Percentiles rank a stretch among this genome's conserved stretches.
phyloP scores from a whole-genome alignment of 768 basidiomycete species.

The Podaxis sp. region DNA sequence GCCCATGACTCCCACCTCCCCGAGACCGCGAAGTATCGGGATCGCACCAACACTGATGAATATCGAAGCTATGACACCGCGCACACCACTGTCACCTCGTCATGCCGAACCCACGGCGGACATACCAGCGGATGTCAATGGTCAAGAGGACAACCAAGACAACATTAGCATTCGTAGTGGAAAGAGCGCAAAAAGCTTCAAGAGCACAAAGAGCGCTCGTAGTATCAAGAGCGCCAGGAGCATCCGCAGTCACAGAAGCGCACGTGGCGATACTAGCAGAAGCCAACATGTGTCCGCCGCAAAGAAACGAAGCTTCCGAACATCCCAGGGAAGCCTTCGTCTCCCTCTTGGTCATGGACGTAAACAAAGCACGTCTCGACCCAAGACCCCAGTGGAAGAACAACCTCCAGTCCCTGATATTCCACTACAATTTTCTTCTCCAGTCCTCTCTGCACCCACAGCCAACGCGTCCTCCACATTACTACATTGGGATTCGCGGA shows the following conservation, averaged over 20 bases:
- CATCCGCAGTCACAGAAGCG: conserved; percentile 31
- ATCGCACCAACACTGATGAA: conserved; percentile 19
- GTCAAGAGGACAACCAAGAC: conserved; percentile 12
- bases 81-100: conserved; percentile 21
- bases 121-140: conserved; percentile 15
- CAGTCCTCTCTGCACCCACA: conserved; percentile 18
- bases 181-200: conserved; percentile 29
- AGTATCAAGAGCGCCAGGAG: conserved; percentile 36
- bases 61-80: conserved; percentile 19
- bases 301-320: conserved; percentile 58
- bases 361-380: conserved; percentile 22
- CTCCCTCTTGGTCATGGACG: conserved; percentile 40
- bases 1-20: conserved; percentile 24
- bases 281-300: conserved; percentile 60
- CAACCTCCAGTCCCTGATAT: conserved; percentile 35
- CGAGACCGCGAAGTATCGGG: conserved; percentile 20
- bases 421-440: conserved; percentile 29
- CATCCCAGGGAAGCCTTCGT: conserved; percentile 68
- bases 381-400: conserved; percentile 25
- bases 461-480: conserved; percentile 25
- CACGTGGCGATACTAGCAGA: conserved; percentile 26
- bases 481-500: conserved; percentile 19
- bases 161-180: conserved; percentile 19
- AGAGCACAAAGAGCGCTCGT: conserved; percentile 31
- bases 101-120: conserved; percentile 15